phyloP scores from a whole-genome alignment of 352 stramenopile species.

The Bremia lactucae region DNA sequence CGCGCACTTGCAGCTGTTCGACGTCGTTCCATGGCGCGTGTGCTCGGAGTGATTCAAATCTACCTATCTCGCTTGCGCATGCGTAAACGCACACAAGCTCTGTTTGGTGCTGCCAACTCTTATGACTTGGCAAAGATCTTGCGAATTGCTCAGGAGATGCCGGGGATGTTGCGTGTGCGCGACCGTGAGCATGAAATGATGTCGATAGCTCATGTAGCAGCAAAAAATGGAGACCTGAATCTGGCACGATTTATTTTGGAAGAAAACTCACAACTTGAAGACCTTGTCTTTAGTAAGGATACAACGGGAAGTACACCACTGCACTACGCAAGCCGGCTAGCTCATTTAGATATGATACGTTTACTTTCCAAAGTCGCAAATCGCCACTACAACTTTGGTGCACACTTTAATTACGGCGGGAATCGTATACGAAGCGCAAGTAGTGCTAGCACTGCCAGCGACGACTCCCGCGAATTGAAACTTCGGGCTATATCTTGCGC shows the following conservation, averaged over 20 bases:
- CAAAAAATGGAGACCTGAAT: conserved; percentile 80
- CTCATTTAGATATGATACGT: conserved; percentile 79
- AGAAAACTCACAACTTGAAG: conserved; percentile 72
- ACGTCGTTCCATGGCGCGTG: conserved; percentile 54
- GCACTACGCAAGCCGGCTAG: conserved; percentile 69
- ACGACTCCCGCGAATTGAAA: conserved; percentile 31
- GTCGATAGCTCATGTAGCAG: conserved; percentile 83
- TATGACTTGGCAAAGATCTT: conserved; percentile 75
- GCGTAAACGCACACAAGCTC: conserved; percentile 61
- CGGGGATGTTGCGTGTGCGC: conserved; percentile 68
- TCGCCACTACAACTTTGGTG: conserved; percentile 53
- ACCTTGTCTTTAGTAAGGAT: conserved; percentile 78
- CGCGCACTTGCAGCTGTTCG: conserved; percentile 34
- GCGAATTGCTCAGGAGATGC: conserved; percentile 72
- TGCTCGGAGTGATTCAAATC: conserved; percentile 59
- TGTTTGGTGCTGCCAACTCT: conserved; percentile 68
- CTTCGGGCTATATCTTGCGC: conserved; percentile 48
- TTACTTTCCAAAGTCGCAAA: conserved; percentile 78
- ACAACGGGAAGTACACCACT: conserved; percentile 68
- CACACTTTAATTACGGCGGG: conserved; percentile 35
- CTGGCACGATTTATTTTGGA: conserved; percentile 74
- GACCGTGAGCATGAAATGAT: conserved; percentile 74
- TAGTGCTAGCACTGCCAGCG: conserved; percentile 46
- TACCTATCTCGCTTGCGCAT: conserved; percentile 78
- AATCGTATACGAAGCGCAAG: conserved; percentile 50